A percentile compares a stretch with the other conserved stretches of the same genome.
phyloP scores from a whole-genome alignment of 2,329 filamentous ascomycete species.

The Ophiostoma sp. region DNA sequence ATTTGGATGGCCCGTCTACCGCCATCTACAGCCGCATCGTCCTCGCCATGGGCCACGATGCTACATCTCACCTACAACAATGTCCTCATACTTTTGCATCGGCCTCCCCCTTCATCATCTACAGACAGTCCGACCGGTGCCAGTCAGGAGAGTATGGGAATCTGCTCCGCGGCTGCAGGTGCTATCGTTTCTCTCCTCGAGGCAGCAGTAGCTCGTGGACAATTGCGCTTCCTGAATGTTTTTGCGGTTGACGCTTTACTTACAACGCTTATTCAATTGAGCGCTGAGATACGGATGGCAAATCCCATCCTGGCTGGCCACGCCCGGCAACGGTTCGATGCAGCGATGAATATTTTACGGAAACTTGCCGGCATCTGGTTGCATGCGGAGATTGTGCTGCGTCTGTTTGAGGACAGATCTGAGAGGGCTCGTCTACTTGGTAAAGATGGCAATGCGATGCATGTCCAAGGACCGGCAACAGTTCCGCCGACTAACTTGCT shows the following conservation, averaged over 20 bases:
- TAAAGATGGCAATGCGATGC: background rate
- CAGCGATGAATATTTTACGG: constrained; percentile 30
- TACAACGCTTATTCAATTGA: constrained; percentile 31
- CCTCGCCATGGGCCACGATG: constrained; percentile 22
- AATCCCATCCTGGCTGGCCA: constrained; percentile 32
- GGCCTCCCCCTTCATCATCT: constrained; percentile 20
- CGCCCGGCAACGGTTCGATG: constrained; percentile 31
- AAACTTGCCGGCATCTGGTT: constrained; percentile 32
- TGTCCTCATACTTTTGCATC: constrained; percentile 24
- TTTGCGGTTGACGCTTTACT: constrained; percentile 23
- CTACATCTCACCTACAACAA: constrained; percentile 29
- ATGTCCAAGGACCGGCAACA: background rate
- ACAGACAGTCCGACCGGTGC: background rate
- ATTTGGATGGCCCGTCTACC: constrained; percentile 26
- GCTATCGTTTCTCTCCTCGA: constrained; percentile 14
- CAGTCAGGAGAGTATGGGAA: constrained; percentile 26
- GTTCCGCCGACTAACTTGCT: background rate
- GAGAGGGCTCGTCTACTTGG: background rate
- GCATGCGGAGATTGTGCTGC: constrained; percentile 31
- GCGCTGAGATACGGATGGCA: constrained; percentile 31
- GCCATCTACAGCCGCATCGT: background rate
- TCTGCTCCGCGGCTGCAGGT: constrained; percentile 13
- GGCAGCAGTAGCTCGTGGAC: background rate
- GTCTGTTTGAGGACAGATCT: constrained; percentile 37
- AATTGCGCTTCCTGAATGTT: constrained; percentile 19